A percentile compares a stretch with the other conserved stretches of the same genome.
Conservation (phyloP, 1,284 basidiomycete genomes). For the Flammula alnicola region DNA sequence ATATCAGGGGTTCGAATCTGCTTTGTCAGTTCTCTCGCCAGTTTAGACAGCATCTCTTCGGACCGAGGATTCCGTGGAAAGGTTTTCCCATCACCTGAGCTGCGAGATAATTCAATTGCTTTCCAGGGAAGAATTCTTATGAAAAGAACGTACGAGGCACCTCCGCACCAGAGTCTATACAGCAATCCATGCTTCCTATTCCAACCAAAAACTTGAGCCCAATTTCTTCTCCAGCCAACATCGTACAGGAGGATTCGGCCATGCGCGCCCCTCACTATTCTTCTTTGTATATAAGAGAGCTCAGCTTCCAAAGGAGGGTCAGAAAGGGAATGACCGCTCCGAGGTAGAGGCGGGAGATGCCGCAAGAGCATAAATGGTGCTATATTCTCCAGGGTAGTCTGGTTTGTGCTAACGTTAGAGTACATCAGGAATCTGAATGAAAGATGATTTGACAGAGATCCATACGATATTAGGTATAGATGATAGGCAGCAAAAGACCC, state of each 20-base stretch:
- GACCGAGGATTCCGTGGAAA: conserved; percentile 71
- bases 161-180: conserved; percentile 59
- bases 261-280: conserved; percentile 70
- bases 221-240: conserved; percentile 76
- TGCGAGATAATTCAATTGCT: conserved; percentile 29
- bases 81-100: conserved; percentile 65
- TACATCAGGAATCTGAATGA: conserved; percentile 4
- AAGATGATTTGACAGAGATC: conserved; percentile 18
- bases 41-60: conserved; percentile 62
- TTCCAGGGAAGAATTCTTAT: background rate
- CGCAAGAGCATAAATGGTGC: conserved; percentile 78
- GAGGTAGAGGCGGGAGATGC: conserved; percentile 64
- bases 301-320: conserved; percentile 78
- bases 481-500: conserved; percentile 83
- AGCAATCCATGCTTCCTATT: conserved; percentile 53
- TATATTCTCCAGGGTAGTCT: conserved; percentile 84
- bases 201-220: conserved; percentile 69
- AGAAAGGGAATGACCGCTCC: conserved; percentile 53
- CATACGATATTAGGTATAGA: conserved; percentile 78
- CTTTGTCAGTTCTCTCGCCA: conserved; percentile 64
- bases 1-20: conserved; percentile 48
- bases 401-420: conserved; percentile 66
- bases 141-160: conserved; percentile 55
- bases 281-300: conserved; percentile 71
- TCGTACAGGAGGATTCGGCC: conserved; percentile 73